Evolutionary conservation across 768 basidiomycete genomes (phyloP).

Genomic region (Hemileccinum impolitum): DNA sequence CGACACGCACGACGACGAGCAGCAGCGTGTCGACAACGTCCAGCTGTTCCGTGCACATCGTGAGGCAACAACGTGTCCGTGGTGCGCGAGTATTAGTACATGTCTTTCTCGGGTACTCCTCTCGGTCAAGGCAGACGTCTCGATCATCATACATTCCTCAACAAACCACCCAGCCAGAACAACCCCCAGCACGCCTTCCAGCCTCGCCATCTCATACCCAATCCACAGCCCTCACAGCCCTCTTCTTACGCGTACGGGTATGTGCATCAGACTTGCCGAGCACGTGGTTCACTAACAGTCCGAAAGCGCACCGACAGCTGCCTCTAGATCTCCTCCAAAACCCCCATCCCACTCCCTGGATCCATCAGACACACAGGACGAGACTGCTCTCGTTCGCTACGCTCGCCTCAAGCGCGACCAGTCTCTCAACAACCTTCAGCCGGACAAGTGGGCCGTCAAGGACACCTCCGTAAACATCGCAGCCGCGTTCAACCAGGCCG

Average conservation of each 20-base stretch:
- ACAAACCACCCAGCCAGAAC: constrained; percentile 42
- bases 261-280: constrained; percentile 20
- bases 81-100: constrained; percentile 37
- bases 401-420: constrained; percentile 46
- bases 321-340: constrained; percentile 59
- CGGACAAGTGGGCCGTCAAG: constrained; percentile 69
- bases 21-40: background rate
- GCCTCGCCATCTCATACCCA: constrained; percentile 22
- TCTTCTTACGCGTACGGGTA: constrained; percentile 74
- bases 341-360: constrained; percentile 35
- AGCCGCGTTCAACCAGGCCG: constrained; percentile 74
- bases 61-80: constrained; percentile 19
- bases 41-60: too few relatives aligned
- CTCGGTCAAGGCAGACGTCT: constrained; percentile 84
- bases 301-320: constrained; percentile 52
- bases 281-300: constrained; percentile 16
- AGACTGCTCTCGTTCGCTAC: constrained; percentile 45
- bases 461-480: constrained; percentile 89
- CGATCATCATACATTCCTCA: constrained; percentile 76
- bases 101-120: constrained; percentile 86
- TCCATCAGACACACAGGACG: constrained; percentile 44
- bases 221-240: constrained; percentile 37
- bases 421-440: constrained; percentile 38
- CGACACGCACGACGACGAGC: constrained; percentile 13
- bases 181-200: constrained; percentile 27